Evolutionary conservation across 768 basidiomycete species (phyloP).

Genomic region (Lactarius quietus): DNA sequence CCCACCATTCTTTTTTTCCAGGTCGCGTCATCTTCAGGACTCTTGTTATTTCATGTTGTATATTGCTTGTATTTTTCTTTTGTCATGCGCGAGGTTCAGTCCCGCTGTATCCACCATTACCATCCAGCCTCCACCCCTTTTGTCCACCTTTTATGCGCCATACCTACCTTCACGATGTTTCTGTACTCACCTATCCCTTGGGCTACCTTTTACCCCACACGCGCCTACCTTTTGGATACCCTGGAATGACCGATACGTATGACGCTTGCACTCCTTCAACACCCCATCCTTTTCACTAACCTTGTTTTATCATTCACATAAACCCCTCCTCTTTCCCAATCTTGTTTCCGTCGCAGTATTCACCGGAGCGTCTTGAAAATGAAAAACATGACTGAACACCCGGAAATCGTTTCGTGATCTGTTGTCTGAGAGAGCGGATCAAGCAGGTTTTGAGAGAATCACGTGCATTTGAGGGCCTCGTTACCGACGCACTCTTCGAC

Average conservation of each 20-base stretch:
- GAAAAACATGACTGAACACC: conserved; percentile 19
- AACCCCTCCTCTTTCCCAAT: background rate
- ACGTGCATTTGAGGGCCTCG: background rate
- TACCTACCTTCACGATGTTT: conserved; percentile 15
- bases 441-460: background rate
- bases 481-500: background rate
- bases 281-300: conserved; percentile 8
- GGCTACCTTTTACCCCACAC: conserved; percentile 11
- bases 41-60: conserved; percentile 21
- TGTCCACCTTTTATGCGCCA: conserved; percentile 20
- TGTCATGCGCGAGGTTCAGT: conserved; percentile 23
- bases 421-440: background rate
- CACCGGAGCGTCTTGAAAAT: conserved; percentile 13
- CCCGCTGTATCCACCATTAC: conserved; percentile 24
- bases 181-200: conserved; percentile 21
- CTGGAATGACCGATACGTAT: conserved; percentile 26
- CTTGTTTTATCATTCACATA: conserved; percentile 24
- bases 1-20: conserved; percentile 14
- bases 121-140: conserved; percentile 8
- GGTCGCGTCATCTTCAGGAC: conserved; percentile 19
- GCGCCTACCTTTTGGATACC: conserved; percentile 24
- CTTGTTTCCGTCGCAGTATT: conserved; percentile 9
- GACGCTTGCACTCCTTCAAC: conserved; percentile 19
- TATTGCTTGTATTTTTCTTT: conserved; percentile 23
- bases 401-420: background rate